Conservation (phyloP, 371 early-diverging fungal genomes). For the Zopfochytrium polystomum region DNA sequence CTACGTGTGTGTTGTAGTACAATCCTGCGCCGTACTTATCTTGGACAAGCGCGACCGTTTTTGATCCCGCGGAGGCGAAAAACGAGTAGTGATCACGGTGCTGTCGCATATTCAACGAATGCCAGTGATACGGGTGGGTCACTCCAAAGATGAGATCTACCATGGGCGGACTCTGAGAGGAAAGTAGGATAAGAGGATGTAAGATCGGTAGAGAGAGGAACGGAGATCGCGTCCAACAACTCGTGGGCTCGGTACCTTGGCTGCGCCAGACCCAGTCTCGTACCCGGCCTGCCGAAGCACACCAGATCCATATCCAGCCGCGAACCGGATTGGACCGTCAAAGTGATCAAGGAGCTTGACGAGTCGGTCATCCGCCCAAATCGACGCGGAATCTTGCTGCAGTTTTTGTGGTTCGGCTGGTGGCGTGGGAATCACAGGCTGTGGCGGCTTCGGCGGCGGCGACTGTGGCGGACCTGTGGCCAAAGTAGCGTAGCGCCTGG, state of each 20-base stretch:
- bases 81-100: conserved; percentile 87
- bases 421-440: no score
- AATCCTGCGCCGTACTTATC: conserved; percentile 86
- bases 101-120: conserved; percentile 87
- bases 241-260: no score
- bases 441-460: no score
- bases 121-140: conserved; percentile 95
- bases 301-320: conserved; percentile 94
- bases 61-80: conserved; percentile 65
- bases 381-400: no score
- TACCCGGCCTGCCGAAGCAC: conserved; percentile 86
- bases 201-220: conserved; percentile 4
- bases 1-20: conserved; percentile 92
- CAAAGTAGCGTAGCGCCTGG: no score
- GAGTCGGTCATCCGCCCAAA: conserved; percentile 22
- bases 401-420: no score
- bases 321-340: conserved; percentile 61
- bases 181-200: not conserved
- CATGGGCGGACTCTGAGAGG: conserved; percentile 67
- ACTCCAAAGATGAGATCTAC: conserved; percentile 95
- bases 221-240: not conserved
- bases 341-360: conserved; percentile 30
- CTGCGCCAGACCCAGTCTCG: no score
- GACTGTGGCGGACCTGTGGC: no score
- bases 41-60: conserved; percentile 71